These are phyloP conservation scores for Tricholoma bakamatsutake DNA, from an alignment of 768 basidiomycete genomes.

Conservation along the genomic window DNA sequence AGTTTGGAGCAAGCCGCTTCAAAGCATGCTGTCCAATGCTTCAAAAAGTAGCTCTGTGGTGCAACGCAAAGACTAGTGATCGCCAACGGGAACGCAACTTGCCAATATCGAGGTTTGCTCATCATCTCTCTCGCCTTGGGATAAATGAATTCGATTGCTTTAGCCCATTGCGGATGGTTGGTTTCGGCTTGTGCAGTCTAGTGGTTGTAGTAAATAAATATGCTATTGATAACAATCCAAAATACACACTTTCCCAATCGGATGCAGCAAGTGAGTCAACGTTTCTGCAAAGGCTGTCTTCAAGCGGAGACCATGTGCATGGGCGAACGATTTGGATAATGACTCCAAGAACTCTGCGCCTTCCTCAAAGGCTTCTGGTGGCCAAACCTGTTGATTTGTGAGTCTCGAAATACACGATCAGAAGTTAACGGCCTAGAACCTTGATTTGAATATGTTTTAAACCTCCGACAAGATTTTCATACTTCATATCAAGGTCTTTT, in stretches of 20 bases:
- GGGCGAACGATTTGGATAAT: slow-evolving; percentile 75
- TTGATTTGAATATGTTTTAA: slow-evolving; percentile 80
- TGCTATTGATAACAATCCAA: background rate
- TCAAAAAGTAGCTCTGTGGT: slow-evolving; percentile 78
- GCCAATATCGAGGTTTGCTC: slow-evolving; percentile 87
- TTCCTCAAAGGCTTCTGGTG: slow-evolving; percentile 88
- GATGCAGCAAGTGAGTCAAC: slow-evolving; percentile 70
- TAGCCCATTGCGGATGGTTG: slow-evolving; percentile 92
- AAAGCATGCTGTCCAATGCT: slow-evolving; percentile 73
- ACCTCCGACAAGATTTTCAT: slow-evolving; percentile 80
- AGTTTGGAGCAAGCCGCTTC: slow-evolving; percentile 70
- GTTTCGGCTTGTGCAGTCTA: slow-evolving; percentile 94
- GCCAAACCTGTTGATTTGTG: slow-evolving; percentile 66
- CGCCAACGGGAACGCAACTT: slow-evolving; percentile 76
- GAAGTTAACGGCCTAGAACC: slow-evolving; percentile 29
- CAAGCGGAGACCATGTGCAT: slow-evolving; percentile 76
- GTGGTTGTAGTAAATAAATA: slow-evolving; percentile 1
- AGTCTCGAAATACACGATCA: background rate
- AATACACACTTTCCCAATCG: slow-evolving; percentile 70
- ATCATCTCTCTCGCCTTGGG: slow-evolving; percentile 83
- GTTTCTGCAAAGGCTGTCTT: slow-evolving; percentile 86
- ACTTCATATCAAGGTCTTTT: slow-evolving; percentile 76
- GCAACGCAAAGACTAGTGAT: slow-evolving; percentile 84
- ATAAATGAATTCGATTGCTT: slow-evolving; percentile 80
- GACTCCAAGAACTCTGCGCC: slow-evolving; percentile 87